These are phyloP conservation scores for Diaporthe vexans DNA, from an alignment of 2,329 filamentous ascomycete species.

Conservation along the genomic window DNA sequence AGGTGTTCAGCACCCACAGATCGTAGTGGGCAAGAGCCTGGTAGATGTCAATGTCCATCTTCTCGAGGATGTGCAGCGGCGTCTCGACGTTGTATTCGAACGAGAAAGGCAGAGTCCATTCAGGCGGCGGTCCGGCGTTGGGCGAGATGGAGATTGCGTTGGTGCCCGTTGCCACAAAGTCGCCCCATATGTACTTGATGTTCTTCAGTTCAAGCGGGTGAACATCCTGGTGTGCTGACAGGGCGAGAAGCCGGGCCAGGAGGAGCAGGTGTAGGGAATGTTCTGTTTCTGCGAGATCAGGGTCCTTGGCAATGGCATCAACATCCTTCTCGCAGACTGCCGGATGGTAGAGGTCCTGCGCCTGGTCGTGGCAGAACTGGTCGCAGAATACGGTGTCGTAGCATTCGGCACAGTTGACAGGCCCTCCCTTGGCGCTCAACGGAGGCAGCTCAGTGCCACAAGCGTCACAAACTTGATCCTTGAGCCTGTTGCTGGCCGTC, in stretches of 20 bases:
- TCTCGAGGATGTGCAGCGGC: slow-evolving; percentile 83
- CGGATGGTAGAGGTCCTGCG: slow-evolving; percentile 73
- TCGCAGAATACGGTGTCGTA: slow-evolving; percentile 77
- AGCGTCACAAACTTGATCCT: slow-evolving; percentile 90
- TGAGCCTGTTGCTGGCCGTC: slow-evolving; percentile 89
- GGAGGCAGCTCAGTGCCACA: slow-evolving; percentile 82
- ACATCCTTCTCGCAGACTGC: slow-evolving; percentile 76
- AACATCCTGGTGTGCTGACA: slow-evolving; percentile 70
- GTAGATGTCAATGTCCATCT: slow-evolving; percentile 87
- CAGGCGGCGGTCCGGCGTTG: slow-evolving; percentile 69
- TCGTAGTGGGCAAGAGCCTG: slow-evolving; percentile 71
- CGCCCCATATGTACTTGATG: slow-evolving; percentile 78
- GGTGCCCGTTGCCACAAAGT: slow-evolving; percentile 67
- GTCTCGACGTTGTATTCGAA: slow-evolving; percentile 82
- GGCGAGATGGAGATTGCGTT: slow-evolving; percentile 69
- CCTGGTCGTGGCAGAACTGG: slow-evolving; percentile 69
- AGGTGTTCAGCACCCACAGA: slow-evolving; percentile 88
- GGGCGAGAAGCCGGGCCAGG: slow-evolving; percentile 73
- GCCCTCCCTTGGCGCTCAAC: slow-evolving; percentile 62
- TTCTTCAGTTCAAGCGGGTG: slow-evolving; percentile 76
- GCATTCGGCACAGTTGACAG: slow-evolving; percentile 71
- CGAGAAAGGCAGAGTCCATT: slow-evolving; percentile 81
- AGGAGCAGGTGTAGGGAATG: slow-evolving; percentile 75
- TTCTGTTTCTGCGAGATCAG: slow-evolving; percentile 70
- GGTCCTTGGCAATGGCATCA: slow-evolving; percentile 75